Percentiles rank a stretch among this genome's conserved stretches.
Conservation (phyloP, 208 protist species). For the Acanthamoeba rhysodes region DNA sequence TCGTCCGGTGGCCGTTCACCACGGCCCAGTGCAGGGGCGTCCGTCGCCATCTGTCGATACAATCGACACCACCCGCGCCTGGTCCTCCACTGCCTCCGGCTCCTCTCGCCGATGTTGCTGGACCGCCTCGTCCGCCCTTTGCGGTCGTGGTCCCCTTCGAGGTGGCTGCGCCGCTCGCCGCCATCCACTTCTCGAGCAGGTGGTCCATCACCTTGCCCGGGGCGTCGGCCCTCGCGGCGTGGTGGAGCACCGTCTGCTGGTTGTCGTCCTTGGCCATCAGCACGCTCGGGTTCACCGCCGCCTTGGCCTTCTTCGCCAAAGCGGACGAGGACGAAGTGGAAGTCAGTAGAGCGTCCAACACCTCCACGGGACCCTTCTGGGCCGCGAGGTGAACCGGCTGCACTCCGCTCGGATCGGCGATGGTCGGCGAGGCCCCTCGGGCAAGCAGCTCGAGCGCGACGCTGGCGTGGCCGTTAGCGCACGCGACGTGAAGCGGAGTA, state of each 20-base stretch:
- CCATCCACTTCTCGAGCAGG: constrained; percentile 61
- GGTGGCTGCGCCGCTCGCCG: background rate
- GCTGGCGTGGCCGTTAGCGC: constrained; percentile 20
- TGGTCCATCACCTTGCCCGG: constrained; percentile 62
- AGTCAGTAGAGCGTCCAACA: constrained; percentile 27
- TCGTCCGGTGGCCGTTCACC: constrained; percentile 67
- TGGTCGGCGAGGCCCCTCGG: constrained; percentile 18
- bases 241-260: constrained; percentile 50
- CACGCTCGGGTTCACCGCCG: background rate
- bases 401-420: constrained; percentile 38
- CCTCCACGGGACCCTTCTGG: constrained; percentile 65
- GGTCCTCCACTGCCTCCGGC: no score
- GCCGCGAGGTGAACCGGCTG: constrained; percentile 64
- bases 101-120: background rate
- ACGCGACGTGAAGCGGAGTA: constrained; percentile 49
- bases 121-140: background rate
- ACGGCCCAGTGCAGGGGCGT: constrained; percentile 74
- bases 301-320: background rate
- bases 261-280: constrained; percentile 60
- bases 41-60: constrained; percentile 52
- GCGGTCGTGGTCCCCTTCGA: background rate
- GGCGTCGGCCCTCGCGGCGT: constrained; percentile 46
- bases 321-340: background rate
- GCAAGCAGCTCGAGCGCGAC: background rate
- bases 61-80: background rate